These are phyloP conservation scores for Lumnitzera littorea DNA, from an alignment of 345 rosid genomes.

Conservation along the genomic window DNA sequence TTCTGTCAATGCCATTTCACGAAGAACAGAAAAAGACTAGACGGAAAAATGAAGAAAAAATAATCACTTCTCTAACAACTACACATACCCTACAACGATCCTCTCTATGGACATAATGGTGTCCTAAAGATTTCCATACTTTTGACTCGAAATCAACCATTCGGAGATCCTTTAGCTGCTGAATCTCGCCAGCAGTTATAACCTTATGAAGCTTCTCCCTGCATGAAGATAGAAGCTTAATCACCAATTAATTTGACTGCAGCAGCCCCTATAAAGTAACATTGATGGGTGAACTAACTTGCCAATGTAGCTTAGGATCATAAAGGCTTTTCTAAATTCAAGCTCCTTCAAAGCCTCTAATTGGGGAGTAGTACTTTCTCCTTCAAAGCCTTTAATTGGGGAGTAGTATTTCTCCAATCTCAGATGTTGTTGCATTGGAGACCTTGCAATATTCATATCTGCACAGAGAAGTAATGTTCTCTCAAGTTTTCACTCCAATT, in stretches of 20 bases:
- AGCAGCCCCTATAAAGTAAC: neutral
- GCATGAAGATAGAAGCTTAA: neutral
- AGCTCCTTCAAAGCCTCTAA: constrained; percentile 47
- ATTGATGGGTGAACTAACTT: constrained; percentile 28
- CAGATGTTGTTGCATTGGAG: neutral
- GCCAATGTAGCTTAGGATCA: constrained; percentile 52
- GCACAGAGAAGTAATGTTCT: too few relatives aligned
- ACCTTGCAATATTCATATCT: too few relatives aligned
- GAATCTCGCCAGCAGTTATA: constrained; percentile 31
- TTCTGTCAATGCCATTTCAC: neutral
- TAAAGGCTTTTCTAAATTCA: constrained; percentile 55
- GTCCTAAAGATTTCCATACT: constrained; percentile 28
- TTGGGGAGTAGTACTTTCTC: constrained; percentile 17
- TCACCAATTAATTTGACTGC: neutral
- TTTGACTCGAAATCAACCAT: constrained; percentile 42
- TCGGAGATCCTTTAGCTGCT: constrained; percentile 24
- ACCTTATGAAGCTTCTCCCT: constrained; percentile 32
- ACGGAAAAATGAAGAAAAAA: neutral
- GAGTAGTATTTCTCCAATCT: constrained; percentile 3
- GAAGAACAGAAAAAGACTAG: neutral
- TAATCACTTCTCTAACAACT: neutral
- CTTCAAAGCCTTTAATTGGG: constrained; percentile 40
- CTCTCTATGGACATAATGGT: constrained; percentile 2
- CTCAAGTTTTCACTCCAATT: too few relatives aligned
- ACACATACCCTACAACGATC: constrained; percentile 28